These are phyloP conservation scores for Phlebopus sp. DNA, from an alignment of 1,284 basidiomycete genomes.

Conservation along the genomic window DNA sequence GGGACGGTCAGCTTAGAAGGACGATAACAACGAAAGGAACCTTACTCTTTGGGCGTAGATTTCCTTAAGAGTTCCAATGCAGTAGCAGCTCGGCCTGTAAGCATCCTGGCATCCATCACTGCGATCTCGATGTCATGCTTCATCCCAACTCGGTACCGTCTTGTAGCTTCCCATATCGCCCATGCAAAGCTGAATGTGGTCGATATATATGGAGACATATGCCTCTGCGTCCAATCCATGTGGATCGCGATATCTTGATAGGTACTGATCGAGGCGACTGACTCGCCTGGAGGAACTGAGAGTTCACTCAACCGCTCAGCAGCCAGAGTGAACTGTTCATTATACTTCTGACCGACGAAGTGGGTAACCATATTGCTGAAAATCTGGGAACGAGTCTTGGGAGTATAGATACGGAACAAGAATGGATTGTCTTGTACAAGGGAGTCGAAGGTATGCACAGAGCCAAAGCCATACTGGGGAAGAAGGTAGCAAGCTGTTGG, in stretches of 20 bases:
- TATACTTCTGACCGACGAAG: slow-evolving; percentile 64
- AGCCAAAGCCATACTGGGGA: slow-evolving; percentile 70
- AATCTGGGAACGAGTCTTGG: slow-evolving; percentile 53
- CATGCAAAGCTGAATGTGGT: slow-evolving; percentile 76
- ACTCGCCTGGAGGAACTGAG: slow-evolving; percentile 26
- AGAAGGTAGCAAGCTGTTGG: slow-evolving; percentile 33
- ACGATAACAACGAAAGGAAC: slow-evolving; percentile 8
- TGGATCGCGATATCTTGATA: slow-evolving; percentile 64
- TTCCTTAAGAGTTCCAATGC: slow-evolving; percentile 59
- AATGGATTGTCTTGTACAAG: slow-evolving; percentile 65
- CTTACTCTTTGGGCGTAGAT: slow-evolving; percentile 53
- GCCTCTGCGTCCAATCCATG: slow-evolving; percentile 73
- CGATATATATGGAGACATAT: slow-evolving; percentile 65
- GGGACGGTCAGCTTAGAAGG: slow-evolving; percentile 4
- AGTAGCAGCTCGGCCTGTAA: slow-evolving; percentile 57
- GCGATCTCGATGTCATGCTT: slow-evolving; percentile 76
- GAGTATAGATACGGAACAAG: slow-evolving; percentile 75
- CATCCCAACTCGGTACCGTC: slow-evolving; percentile 62
- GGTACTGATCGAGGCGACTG: slow-evolving; percentile 36
- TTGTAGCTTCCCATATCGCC: slow-evolving; percentile 78
- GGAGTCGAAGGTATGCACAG: slow-evolving; percentile 57
- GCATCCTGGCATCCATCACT: slow-evolving; percentile 63
- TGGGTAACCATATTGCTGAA: slow-evolving; percentile 53
- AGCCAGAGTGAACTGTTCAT: slow-evolving; percentile 44
- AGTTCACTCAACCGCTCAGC: slow-evolving; percentile 36